Evolutionary conservation across 116 monocot species (phyloP).

Genomic region (Trichopus zeylanicus): DNA sequence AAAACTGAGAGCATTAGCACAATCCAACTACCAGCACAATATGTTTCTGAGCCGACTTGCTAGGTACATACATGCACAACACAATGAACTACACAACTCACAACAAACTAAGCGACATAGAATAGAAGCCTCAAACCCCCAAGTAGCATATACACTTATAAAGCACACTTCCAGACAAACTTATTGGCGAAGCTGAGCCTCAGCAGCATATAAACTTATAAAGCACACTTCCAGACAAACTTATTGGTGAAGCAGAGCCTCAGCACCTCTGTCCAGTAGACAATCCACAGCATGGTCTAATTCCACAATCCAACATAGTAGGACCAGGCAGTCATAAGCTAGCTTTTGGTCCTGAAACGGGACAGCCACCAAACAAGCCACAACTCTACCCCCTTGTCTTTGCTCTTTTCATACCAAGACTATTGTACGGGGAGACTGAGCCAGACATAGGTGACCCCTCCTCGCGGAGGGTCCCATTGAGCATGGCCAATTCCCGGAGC

Average conservation of each 20-base stretch:
- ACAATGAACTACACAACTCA: too few species aligned
- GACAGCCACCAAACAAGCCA: too few species aligned
- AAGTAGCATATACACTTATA: not conserved
- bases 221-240: conserved; percentile 4
- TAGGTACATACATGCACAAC: not conserved
- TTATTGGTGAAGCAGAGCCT: not conserved
- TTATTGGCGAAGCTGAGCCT: not conserved
- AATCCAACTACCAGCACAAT: not conserved
- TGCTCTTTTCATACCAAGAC: conserved; percentile 74
- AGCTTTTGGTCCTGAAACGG: not conserved
- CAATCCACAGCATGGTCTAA: not conserved
- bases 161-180: conserved; percentile 4
- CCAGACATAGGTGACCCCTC: conserved; percentile 45
- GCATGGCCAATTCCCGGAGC: conserved; percentile 73
- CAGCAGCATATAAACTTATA: not conserved
- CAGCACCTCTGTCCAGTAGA: not conserved
- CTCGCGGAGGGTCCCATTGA: conserved; percentile 61
- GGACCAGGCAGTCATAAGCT: not conserved
- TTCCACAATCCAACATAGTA: not conserved
- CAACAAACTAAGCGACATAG: too few species aligned
- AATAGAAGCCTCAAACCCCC: not conserved
- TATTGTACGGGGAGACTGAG: conserved; percentile 61
- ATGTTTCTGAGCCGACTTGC: not conserved
- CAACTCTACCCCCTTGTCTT: conserved; percentile 49
- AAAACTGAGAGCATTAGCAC: conserved; percentile 6